Conservation (phyloP, 176 grass and related monocot genomes). For the Zoysia pacifica region DNA sequence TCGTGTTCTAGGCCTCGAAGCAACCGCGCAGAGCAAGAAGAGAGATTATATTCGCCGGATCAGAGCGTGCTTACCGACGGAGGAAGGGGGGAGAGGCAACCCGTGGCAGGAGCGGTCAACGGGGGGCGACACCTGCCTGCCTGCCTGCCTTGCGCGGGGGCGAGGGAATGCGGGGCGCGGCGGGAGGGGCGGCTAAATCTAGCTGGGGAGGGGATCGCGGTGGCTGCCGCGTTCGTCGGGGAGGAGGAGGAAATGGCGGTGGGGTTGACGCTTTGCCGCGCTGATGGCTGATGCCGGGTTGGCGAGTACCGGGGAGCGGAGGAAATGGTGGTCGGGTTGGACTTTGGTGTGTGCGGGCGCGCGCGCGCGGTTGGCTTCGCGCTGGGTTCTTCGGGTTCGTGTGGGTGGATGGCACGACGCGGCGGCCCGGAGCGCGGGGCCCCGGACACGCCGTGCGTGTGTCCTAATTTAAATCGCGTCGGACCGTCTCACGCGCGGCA, state of each 20-base stretch:
- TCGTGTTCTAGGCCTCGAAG: not conserved
- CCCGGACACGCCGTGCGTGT: not conserved
- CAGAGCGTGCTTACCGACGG: slow-evolving; percentile 19
- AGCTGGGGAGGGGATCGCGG: not conserved
- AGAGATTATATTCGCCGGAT: not conserved
- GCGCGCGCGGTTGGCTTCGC: not conserved
- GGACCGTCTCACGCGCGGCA: not conserved
- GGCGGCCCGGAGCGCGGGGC: not conserved
- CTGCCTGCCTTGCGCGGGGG: not conserved
- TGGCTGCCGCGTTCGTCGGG: slow-evolving; percentile 20
- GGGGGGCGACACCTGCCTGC: not conserved
- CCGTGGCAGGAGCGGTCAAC: not conserved
- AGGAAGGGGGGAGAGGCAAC: not conserved
- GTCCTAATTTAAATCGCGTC: not conserved
- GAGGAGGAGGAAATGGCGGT: not conserved
- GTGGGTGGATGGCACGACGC: not conserved
- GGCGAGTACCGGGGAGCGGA: not conserved
- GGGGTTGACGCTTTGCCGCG: not conserved
- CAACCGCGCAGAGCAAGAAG: not conserved
- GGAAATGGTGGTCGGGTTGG: not conserved
- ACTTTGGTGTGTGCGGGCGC: not conserved
- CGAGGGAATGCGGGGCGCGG: not conserved
- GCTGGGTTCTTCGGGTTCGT: too few species aligned
- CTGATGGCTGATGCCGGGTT: too few species aligned
- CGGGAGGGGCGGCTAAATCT: slow-evolving; percentile 28